Percentiles rank a stretch among this genome's conserved stretches.
phyloP scores from a whole-genome alignment of 169 alveolate species.

The Theileria equi region DNA sequence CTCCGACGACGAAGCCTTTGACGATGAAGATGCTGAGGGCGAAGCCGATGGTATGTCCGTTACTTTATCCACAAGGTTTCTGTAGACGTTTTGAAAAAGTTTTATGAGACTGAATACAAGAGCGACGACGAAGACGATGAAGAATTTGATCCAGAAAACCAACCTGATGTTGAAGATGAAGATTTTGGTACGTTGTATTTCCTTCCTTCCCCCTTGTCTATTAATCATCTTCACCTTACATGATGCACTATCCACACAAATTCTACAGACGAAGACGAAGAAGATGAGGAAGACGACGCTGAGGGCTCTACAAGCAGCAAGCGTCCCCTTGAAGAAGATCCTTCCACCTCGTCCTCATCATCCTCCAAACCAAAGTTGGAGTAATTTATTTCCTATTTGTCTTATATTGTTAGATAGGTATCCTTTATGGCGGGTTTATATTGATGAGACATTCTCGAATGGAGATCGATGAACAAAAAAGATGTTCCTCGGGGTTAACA shows the following conservation, averaged over 20 bases:
- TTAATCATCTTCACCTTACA: conserved; percentile 28
- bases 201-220: no score
- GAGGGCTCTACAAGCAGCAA: conserved; percentile 4
- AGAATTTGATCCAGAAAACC: conserved; percentile 83
- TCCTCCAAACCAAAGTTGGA: conserved; percentile 5
- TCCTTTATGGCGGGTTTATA: background rate
- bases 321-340: conserved; percentile 29
- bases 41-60: conserved; percentile 61
- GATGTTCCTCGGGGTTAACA: no score
- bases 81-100: conserved; percentile 75
- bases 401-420: background rate
- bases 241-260: conserved; percentile 37
- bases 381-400: background rate
- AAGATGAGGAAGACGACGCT: conserved; percentile 72
- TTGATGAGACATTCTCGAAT: no score
- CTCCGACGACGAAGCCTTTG: conserved; percentile 81
- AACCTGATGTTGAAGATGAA: conserved; percentile 81
- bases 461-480: no score
- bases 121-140: conserved; percentile 87
- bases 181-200: conserved; percentile 65
- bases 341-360: background rate
- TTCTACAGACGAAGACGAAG: conserved; percentile 72
- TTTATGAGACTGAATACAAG: conserved; percentile 82
- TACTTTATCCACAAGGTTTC: no score
- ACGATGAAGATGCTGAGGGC: conserved; percentile 80